These are phyloP conservation scores for Begonia fuchsioides DNA, from an alignment of 306 rosid species.

Conservation along the genomic window DNA sequence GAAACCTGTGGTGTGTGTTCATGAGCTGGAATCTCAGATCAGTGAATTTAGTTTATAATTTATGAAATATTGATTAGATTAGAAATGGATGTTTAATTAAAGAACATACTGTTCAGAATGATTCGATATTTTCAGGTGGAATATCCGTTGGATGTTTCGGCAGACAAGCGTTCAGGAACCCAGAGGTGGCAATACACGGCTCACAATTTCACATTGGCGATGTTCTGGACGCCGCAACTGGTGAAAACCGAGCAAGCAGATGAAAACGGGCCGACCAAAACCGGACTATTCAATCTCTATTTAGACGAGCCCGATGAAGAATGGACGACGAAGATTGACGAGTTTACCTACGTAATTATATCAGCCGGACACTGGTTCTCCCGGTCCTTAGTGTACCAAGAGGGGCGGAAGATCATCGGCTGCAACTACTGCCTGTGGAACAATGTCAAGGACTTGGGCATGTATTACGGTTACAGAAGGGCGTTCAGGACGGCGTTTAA, in stretches of 20 bases:
- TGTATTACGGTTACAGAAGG: constrained; percentile 50
- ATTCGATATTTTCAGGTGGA: constrained; percentile 32
- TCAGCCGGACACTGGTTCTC: constrained; percentile 80
- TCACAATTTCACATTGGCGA: constrained; percentile 71
- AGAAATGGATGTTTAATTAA: no score
- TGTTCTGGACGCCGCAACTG: constrained; percentile 72
- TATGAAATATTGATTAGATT: no score
- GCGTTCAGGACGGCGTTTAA: constrained; percentile 55
- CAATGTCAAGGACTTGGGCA: constrained; percentile 46
- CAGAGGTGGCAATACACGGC: constrained; percentile 56
- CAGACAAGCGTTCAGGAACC: constrained; percentile 32
- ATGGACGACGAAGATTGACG: constrained; percentile 44
- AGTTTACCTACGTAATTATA: constrained; percentile 48
- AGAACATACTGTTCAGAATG: no score
- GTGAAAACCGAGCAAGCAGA: constrained; percentile 37
- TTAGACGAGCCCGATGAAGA: constrained; percentile 59
- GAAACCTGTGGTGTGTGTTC: no score
- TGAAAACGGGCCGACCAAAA: constrained; percentile 30
- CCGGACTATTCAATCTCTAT: constrained; percentile 42
- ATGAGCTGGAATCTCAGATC: no score
- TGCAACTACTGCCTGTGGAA: constrained; percentile 51
- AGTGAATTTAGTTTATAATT: no score
- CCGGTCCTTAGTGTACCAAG: constrained; percentile 38
- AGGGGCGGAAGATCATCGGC: constrained; percentile 36
- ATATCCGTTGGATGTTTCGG: constrained; percentile 70